Base-by-base conservation (phyloP, 371 early-diverging fungal genomes). In the Rhizopus stolonifer region DNA sequence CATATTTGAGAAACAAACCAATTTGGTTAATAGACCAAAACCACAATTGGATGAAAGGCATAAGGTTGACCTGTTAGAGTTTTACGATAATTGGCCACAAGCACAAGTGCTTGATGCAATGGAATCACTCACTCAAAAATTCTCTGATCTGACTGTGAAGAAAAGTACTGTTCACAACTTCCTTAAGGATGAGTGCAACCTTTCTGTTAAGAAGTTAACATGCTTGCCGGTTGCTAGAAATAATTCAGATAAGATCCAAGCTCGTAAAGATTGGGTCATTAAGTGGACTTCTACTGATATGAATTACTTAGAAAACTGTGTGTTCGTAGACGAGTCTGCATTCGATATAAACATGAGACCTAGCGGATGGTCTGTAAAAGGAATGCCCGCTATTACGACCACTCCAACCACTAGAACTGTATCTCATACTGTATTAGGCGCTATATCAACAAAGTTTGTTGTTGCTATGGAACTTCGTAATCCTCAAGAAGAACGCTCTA, bases 21-120 rank as follows among this genome's bases (percentile, higher is more conserved):
- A 50, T 57, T 46, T 46, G 46, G 46, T 51, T 46, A 59, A 53
- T 44, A 52, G 49, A 53, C 34, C 59, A 53, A 52, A 59, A 24
- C 33, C 47, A 33, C 52, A 58, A 51, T 34, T 51, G 8, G 46
- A 58, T 42, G 58, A 47, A 13, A 52, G 31, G 13, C 58, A 59
- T 44, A 46, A 42, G 17, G 14, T 52, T 58, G 47, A 52, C 42
- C 48, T 58, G 24, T 44, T 52, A 14, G 22, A 48, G 15, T 59
- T 53, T 42, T 42, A 59, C 59, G 29, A 53, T 21, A n/a, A 49
- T n/a, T 21, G 21, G 10, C 52, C 48, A 40, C 49, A 52, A 26
- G 59, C 49, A 43, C 52, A 42, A 25, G 21, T 59, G 15, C 26
- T 29, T 48, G 59, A 53, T 44, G 52, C 53, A 44, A 43, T 59